phyloP scores from a whole-genome alignment of 192 early-diverging fungal species.

The Backusella psychrophila region DNA sequence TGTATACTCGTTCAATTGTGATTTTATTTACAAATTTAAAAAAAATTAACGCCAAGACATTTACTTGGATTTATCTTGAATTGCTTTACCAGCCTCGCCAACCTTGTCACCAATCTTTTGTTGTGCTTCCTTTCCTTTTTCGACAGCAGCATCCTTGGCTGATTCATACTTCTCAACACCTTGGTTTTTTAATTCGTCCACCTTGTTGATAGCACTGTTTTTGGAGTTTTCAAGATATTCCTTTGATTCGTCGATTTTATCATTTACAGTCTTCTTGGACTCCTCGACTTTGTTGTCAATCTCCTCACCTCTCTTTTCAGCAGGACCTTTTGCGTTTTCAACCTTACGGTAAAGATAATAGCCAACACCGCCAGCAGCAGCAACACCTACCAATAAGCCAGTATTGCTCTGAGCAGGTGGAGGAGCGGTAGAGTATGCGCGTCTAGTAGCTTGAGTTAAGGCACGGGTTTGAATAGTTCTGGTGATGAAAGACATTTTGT shows the following conservation, averaged over 20 bases:
- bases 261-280: not conserved
- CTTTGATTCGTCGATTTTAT: constrained; percentile 8
- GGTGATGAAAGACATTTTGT: constrained; percentile 4
- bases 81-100: constrained; percentile 6
- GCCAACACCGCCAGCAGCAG: not conserved
- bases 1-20: not conserved
- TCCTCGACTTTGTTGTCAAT: not conserved
- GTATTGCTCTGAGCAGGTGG: not conserved
- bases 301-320: not conserved
- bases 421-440: constrained; percentile 11
- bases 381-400: not conserved
- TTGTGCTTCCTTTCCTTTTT: constrained; percentile 9
- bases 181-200: not conserved
- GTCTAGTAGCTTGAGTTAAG: not conserved
- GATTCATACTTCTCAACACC: not conserved
- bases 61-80: constrained; percentile 13
- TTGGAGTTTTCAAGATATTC: not conserved
- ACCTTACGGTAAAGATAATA: constrained; percentile 7
- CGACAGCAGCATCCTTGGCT: not conserved
- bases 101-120: constrained; percentile 2
- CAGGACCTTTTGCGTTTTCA: not conserved
- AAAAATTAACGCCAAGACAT: not conserved
- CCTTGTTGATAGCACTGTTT: not conserved
- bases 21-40: constrained; percentile 6
- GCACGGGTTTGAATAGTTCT: not conserved